Conservation (phyloP, 2,329 filamentous ascomycete species). For the Aspergillus sergii region DNA sequence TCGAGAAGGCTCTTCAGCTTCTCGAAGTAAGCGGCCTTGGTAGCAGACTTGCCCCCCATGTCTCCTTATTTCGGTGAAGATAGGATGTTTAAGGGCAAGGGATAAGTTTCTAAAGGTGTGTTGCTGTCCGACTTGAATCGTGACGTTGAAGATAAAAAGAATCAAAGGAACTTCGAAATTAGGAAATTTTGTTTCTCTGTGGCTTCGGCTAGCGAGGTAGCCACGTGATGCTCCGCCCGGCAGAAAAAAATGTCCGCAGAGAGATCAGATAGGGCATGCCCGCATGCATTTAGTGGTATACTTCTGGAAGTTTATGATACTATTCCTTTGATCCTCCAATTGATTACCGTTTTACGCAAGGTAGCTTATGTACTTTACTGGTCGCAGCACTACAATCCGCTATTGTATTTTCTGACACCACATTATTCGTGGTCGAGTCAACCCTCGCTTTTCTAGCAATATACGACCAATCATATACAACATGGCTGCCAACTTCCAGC, state of each 20-base stretch:
- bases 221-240: conserved; percentile 30
- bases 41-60: conserved; percentile 96
- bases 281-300: not conserved
- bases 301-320: not conserved
- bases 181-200: conserved; percentile 34
- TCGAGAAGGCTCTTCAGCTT: conserved; percentile 98
- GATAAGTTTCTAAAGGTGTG: conserved; percentile 37
- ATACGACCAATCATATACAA: conserved; percentile 2
- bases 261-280: not conserved
- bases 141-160: conserved; percentile 28
- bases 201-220: conserved; percentile 42
- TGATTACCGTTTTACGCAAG: not conserved
- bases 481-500: conserved; percentile 39
- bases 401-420: conserved; percentile 10
- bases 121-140: conserved; percentile 29
- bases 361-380: not conserved
- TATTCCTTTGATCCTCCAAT: not conserved
- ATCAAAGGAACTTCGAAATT: conserved; percentile 23
- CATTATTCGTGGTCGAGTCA: not conserved
- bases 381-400: not conserved
- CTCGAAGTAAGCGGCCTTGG: conserved; percentile 98
- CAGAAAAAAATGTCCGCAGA: conserved; percentile 1
- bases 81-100: conserved; percentile 98
- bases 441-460: not conserved
- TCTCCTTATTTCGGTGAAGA: conserved; percentile 89